These are phyloP conservation scores for Neophaeococcomyces aloes DNA, from an alignment of 2,329 filamentous ascomycete genomes.

Conservation along the genomic window DNA sequence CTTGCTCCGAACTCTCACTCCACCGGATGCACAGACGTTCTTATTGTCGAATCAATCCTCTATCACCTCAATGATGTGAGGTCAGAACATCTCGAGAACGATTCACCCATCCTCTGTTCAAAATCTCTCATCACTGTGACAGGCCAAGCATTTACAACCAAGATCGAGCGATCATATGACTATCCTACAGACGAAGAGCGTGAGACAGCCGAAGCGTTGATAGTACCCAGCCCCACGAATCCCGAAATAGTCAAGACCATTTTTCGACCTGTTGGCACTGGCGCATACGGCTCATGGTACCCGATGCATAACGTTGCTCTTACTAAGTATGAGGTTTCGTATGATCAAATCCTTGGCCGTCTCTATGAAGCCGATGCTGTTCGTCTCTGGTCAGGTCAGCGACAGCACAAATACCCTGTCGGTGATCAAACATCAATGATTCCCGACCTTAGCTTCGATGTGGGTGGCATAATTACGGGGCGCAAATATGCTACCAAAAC, in stretches of 20 bases:
- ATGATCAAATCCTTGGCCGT: conserved; percentile 44
- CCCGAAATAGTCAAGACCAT: conserved; percentile 26
- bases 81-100: conserved; percentile 35
- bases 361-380: conserved; percentile 44
- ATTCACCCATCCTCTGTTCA: conserved; percentile 37
- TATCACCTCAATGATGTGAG: conserved; percentile 41
- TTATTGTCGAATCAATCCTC: conserved; percentile 45
- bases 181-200: conserved; percentile 17
- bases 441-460: conserved; percentile 35
- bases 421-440: conserved; percentile 14
- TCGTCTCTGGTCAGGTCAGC: conserved; percentile 18
- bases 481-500: conserved; percentile 36
- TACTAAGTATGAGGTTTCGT: conserved; percentile 38
- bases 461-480: conserved; percentile 36
- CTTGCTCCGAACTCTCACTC: conserved; percentile 30
- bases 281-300: conserved; percentile 44
- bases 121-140: conserved; percentile 38
- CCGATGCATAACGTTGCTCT: conserved; percentile 34
- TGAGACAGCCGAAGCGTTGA: conserved; percentile 16
- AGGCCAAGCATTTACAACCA: conserved; percentile 39
- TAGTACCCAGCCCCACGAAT: conserved; percentile 20
- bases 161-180: conserved; percentile 18
- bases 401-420: conserved; percentile 31
- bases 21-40: conserved; percentile 39
- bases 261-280: conserved; percentile 33